Conservation (phyloP, 371 early-diverging fungal genomes). For the Mucor velutinosus region DNA sequence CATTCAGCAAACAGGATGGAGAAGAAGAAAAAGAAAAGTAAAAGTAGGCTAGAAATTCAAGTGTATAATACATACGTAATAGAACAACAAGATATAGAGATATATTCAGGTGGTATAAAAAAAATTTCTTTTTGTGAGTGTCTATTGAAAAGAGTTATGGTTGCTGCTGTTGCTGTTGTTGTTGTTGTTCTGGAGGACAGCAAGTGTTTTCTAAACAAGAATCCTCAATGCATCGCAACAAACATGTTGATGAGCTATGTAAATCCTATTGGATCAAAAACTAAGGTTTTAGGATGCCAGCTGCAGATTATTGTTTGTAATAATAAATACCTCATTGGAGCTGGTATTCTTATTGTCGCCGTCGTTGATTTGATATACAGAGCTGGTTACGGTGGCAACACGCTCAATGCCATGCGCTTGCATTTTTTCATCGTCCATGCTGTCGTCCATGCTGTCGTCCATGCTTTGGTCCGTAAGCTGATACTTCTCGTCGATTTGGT, state of each 20-base stretch:
- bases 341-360: neutral
- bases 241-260: conserved; percentile 22
- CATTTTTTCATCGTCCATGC: neutral
- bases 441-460: neutral
- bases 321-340: conserved; percentile 3
- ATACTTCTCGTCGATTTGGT: conserved; percentile 7
- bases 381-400: neutral
- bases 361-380: neutral
- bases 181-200: conserved; percentile 22
- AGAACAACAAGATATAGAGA: neutral
- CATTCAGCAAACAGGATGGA: conserved; percentile 16
- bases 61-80: conserved; percentile 3
- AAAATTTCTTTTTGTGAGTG: neutral
- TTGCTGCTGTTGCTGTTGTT: neutral
- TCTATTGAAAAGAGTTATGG: neutral
- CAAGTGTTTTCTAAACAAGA: conserved; percentile 29
- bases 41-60: neutral
- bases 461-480: neutral
- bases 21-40: neutral
- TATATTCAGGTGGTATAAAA: conserved; percentile 1
- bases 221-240: conserved; percentile 26
- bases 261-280: conserved; percentile 9
- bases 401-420: neutral
- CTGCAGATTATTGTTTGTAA: neutral
- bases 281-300: neutral